These are phyloP conservation scores for Sugiyamaella lignohabitans DNA, from an alignment of 805 yeast species.

Conservation along the genomic window DNA sequence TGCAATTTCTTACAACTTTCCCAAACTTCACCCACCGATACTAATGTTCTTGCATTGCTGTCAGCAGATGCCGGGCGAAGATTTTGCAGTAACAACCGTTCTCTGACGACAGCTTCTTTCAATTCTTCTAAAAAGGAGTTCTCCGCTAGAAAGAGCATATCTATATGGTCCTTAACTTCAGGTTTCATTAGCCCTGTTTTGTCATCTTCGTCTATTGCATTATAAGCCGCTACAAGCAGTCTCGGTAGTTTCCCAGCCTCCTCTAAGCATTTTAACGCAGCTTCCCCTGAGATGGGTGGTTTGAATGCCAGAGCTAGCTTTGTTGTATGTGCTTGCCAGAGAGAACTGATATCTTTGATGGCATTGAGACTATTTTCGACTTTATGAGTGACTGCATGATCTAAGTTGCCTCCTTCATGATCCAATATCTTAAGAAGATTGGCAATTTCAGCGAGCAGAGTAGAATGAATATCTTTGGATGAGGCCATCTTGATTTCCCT, in stretches of 20 bases:
- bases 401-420: neutral
- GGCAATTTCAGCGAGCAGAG: neutral
- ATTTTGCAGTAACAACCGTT: constrained; percentile 1
- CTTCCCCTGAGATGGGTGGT: constrained; percentile 46
- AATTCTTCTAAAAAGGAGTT: constrained; percentile 15
- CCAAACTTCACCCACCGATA: constrained; percentile 67
- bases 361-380: constrained; percentile 48
- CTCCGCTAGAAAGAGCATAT: constrained; percentile 6
- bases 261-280: constrained; percentile 45
- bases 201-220: neutral
- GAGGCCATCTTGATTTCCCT: no score
- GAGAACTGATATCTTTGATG: constrained; percentile 48
- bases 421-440: neutral
- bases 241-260: constrained; percentile 24
- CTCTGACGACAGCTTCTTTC: constrained; percentile 14
- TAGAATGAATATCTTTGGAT: neutral
- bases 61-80: constrained; percentile 1
- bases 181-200: neutral
- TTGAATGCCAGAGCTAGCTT: constrained; percentile 67
- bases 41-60: constrained; percentile 37
- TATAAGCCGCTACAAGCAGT: neutral
- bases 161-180: neutral
- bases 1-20: constrained; percentile 48
- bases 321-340: constrained; percentile 70
- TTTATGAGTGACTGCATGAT: neutral